Percentiles rank a stretch among this genome's conserved stretches.
Evolutionary conservation across 2,329 filamentous ascomycete species (phyloP).

Genomic region (Fusarium sp.): DNA sequence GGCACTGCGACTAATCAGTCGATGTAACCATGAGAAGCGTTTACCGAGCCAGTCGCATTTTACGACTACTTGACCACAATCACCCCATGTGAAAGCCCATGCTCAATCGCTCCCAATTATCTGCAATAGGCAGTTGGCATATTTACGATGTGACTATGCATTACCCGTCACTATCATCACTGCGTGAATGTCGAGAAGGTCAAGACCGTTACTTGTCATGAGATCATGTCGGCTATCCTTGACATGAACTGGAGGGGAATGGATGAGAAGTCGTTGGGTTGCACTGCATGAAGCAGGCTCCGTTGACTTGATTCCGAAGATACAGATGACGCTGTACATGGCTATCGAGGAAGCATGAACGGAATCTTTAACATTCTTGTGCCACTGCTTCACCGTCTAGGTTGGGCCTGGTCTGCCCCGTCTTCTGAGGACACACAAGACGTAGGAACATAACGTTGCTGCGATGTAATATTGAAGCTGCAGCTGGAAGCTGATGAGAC

Average conservation of each 20-base stretch:
- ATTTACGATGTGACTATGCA: not conserved
- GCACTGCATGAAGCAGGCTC: not conserved
- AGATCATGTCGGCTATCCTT: not conserved
- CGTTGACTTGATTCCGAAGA: not conserved
- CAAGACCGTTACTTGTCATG: not conserved
- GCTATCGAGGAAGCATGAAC: not conserved
- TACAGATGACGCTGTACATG: slow-evolving; percentile 1
- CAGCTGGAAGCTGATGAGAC: not conserved
- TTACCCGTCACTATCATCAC: not conserved
- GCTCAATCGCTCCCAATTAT: not conserved
- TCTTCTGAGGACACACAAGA: slow-evolving; percentile 11
- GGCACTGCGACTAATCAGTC: not conserved
- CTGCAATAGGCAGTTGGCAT: not conserved
- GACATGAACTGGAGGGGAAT: not conserved
- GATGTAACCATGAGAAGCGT: slow-evolving; percentile 31
- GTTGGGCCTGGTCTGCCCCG: slow-evolving; percentile 2
- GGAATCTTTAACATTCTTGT: not conserved
- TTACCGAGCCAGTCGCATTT: slow-evolving; percentile 34
- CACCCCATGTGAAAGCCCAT: not conserved
- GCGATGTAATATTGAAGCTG: not conserved
- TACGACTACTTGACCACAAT: slow-evolving; percentile 1
- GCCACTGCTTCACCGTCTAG: slow-evolving; percentile 6
- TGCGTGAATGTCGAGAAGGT: not conserved
- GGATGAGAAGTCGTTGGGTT: not conserved
- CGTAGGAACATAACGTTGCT: slow-evolving; percentile 2